phyloP scores from a whole-genome alignment of 176 grass and related monocot genomes.

The Raddia guianensis region DNA sequence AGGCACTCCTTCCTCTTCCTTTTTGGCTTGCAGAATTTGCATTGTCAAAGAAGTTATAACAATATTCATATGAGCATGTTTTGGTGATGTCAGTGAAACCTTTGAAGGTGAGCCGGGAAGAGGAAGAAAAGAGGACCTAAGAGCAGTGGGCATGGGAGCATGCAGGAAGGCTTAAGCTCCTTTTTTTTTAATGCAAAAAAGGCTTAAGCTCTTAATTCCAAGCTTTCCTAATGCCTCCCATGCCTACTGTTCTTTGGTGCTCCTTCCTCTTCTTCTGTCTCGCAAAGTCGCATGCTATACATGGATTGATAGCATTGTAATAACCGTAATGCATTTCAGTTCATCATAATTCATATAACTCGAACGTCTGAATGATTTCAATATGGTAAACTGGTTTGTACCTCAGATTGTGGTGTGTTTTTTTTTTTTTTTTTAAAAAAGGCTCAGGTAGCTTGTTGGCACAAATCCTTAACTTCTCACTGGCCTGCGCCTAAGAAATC shows the following conservation, averaged over 20 bases:
- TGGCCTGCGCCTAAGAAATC: background rate
- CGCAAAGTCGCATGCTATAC: background rate
- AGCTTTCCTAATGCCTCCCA: slow-evolving; percentile 45
- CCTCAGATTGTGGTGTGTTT: background rate
- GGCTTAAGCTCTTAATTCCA: background rate
- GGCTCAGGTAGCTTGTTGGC: background rate
- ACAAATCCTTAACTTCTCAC: background rate
- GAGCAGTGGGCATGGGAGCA: slow-evolving; percentile 39
- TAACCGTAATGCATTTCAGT: background rate
- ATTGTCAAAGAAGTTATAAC: background rate
- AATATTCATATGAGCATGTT: background rate
- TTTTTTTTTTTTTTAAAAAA: background rate
- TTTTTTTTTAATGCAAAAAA: background rate
- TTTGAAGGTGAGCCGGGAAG: slow-evolving; percentile 12
- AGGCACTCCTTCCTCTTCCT: slow-evolving; percentile 33
- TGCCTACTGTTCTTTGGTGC: slow-evolving; percentile 25
- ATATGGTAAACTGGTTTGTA: background rate
- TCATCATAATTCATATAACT: slow-evolving; percentile 8
- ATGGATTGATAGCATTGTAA: background rate
- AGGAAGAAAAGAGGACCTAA: slow-evolving; percentile 39
- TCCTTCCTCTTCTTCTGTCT: slow-evolving; percentile 36
- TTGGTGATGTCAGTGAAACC: background rate
- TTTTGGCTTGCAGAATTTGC: background rate
- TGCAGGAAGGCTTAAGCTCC: slow-evolving; percentile 27
- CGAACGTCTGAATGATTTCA: background rate